phyloP scores from a whole-genome alignment of 2,329 filamentous ascomycete species.

The Juglanconis oblonga region DNA sequence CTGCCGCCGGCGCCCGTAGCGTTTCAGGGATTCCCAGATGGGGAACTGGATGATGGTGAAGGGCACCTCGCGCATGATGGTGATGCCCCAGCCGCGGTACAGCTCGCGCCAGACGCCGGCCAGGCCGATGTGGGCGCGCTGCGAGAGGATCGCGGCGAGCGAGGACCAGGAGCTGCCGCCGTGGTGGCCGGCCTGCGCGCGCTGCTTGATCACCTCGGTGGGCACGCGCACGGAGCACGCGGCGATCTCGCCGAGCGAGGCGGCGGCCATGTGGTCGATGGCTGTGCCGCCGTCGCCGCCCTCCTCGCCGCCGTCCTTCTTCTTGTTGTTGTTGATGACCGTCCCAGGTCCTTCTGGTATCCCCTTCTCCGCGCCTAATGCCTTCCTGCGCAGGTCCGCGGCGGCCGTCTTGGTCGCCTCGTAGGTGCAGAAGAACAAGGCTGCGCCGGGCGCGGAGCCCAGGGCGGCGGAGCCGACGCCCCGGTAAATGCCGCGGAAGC shows the following conservation, averaged over 20 bases:
- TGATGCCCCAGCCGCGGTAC: slow-evolving; percentile 90
- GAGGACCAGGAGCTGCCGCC: slow-evolving; percentile 66
- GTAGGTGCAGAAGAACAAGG: slow-evolving; percentile 96
- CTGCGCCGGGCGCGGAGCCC: slow-evolving; percentile 88
- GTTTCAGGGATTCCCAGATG: slow-evolving; percentile 91
- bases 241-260: slow-evolving; percentile 81
- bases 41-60: slow-evolving; percentile 98
- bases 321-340: too few species aligned
- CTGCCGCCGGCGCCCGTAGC: slow-evolving; percentile 46
- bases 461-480: slow-evolving; percentile 87
- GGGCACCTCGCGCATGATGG: slow-evolving; percentile 91
- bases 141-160: slow-evolving; percentile 65
- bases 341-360: slow-evolving; percentile 19
- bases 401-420: slow-evolving; percentile 67
- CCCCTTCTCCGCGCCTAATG: neutral
- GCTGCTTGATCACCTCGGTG: slow-evolving; percentile 95
- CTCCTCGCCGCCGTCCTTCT: neutral
- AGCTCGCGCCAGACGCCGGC: slow-evolving; percentile 72
- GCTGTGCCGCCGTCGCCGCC: slow-evolving; percentile 23
- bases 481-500: slow-evolving; percentile 88
- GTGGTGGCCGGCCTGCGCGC: slow-evolving; percentile 84
- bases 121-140: slow-evolving; percentile 43
- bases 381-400: slow-evolving; percentile 19
- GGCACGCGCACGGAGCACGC: slow-evolving; percentile 91
- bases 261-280: slow-evolving; percentile 75